Percentiles rank a stretch among this genome's conserved stretches.
phyloP scores from a whole-genome alignment of 345 rosid species.

The Cardiospermum halicacabum region DNA sequence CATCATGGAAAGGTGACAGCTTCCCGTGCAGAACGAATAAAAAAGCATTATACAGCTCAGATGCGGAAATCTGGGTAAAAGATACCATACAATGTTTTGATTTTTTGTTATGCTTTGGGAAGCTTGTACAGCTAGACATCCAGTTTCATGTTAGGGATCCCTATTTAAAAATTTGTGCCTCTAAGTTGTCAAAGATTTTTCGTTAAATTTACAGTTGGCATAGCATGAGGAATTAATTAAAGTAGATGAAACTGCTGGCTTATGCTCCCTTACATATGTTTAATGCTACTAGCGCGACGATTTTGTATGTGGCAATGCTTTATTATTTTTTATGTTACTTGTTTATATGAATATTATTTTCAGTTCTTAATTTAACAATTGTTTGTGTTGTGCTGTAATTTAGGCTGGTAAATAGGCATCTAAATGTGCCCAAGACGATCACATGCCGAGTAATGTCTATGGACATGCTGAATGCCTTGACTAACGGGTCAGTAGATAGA shows the following conservation, averaged over 20 bases:
- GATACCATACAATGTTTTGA: background rate
- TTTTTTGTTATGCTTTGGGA: background rate
- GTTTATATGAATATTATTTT: background rate
- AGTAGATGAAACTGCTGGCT: background rate
- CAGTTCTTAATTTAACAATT: slow-evolving; percentile 15
- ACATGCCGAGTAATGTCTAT: slow-evolving; percentile 65
- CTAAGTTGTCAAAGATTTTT: background rate
- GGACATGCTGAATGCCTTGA: slow-evolving; percentile 59
- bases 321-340: slow-evolving; percentile 6
- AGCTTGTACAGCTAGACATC: background rate
- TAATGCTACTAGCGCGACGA: slow-evolving; percentile 8
- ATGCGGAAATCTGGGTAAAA: slow-evolving; percentile 65
- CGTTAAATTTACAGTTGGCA: background rate
- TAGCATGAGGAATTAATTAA: background rate
- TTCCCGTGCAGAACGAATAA: slow-evolving; percentile 82
- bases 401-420: slow-evolving; percentile 60
- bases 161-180: background rate
- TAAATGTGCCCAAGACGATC: slow-evolving; percentile 58
- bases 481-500: slow-evolving; percentile 23
- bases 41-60: slow-evolving; percentile 69
- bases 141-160: background rate
- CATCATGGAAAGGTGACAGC: slow-evolving; percentile 78
- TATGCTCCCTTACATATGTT: slow-evolving; percentile 2
- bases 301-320: background rate
- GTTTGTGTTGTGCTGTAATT: slow-evolving; percentile 29